Base-by-base conservation (phyloP, 164 flowering plant genomes). In the Umbilicus rupestris region DNA sequence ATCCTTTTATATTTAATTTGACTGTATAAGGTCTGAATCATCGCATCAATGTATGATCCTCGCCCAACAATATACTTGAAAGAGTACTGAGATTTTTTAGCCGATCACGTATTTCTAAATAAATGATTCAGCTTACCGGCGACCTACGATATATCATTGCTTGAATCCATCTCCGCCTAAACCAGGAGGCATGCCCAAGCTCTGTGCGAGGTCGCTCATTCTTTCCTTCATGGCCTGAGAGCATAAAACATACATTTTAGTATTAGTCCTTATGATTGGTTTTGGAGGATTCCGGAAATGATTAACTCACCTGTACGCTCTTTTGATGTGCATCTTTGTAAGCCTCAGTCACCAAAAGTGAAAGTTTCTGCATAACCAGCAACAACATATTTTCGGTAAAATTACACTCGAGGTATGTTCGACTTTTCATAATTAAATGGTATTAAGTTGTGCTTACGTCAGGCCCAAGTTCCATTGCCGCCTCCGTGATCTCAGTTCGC, bases 261-360 rank as follows among this genome's bases (percentile, higher is more conserved):
- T n/a, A n/a, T n/a, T n/a, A n/a, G n/a, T n/a, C n/a, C n/a, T 8
- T 7, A 29, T 7, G 29, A 15, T 12, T 15, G 45, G 63, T 45
- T 5, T 58, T 6, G 28, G n/a, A 30, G 59, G 42, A 28, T 2
- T 30, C 6, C 8, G 2, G 45, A n/a, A 14, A 42, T 12, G 31
- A 46, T 22, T 26, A 37, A 64, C 78, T 73, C 44, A 92, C 98
- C 89, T n/a, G 82, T 5, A 92, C 95, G 68, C 98, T 92, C 82
- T 92, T 92, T 67, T 88, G 91, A 77, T 92, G 98, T 64, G 98
- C 98, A 65, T 92, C 98, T 75, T 82, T 84, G 84, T 92, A 92
- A 35, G 98, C 98, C 64, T 89, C 98, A 17, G 86, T 92, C 9
- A 92, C 81, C 65, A 89, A 75, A 50, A 84, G 84, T 1, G 94